These are phyloP conservation scores for sunflower (Helianthus annuus) DNA, from an alignment of 129 eudicot species.

Conservation along the genomic window DNA sequence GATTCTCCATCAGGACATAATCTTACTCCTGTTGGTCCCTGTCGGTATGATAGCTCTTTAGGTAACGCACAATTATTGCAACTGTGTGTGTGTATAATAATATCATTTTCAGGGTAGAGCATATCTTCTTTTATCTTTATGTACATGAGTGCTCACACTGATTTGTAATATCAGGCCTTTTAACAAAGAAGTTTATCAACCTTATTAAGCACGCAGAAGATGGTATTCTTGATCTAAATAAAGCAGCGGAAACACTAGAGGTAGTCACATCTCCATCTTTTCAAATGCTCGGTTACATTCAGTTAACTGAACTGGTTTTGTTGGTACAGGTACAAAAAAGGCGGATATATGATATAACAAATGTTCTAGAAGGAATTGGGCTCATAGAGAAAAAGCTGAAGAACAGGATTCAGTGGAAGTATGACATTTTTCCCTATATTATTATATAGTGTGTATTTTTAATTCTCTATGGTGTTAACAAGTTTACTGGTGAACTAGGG, in stretches of 20 bases:
- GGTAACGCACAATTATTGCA: slow-evolving; percentile 41
- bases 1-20: slow-evolving; percentile 86
- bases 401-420: slow-evolving; percentile 99
- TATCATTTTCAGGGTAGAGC: neutral
- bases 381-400: slow-evolving; percentile 96
- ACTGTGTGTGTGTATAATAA: neutral
- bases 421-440: slow-evolving; percentile 23
- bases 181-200: slow-evolving; percentile 95
- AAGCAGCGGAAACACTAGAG: slow-evolving; percentile 98
- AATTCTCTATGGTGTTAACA: slow-evolving; percentile 25
- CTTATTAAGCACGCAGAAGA: slow-evolving; percentile 94
- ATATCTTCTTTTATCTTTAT: neutral
- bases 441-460: slow-evolving; percentile 13
- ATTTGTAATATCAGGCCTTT: slow-evolving; percentile 58
- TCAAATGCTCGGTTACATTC: neutral
- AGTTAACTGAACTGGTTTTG: slow-evolving; percentile 17
- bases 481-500: slow-evolving; percentile 57
- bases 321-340: slow-evolving; percentile 89
- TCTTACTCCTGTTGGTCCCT: slow-evolving; percentile 89
- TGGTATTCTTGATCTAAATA: slow-evolving; percentile 95
- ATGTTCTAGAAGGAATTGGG: slow-evolving; percentile 98
- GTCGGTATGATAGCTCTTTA: slow-evolving; percentile 98
- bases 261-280: slow-evolving; percentile 38
- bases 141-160: slow-evolving; percentile 8
- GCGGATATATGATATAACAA: slow-evolving; percentile 96